Conservation (phyloP, 306 rosid species). For the Gastrolobium bilobum region DNA sequence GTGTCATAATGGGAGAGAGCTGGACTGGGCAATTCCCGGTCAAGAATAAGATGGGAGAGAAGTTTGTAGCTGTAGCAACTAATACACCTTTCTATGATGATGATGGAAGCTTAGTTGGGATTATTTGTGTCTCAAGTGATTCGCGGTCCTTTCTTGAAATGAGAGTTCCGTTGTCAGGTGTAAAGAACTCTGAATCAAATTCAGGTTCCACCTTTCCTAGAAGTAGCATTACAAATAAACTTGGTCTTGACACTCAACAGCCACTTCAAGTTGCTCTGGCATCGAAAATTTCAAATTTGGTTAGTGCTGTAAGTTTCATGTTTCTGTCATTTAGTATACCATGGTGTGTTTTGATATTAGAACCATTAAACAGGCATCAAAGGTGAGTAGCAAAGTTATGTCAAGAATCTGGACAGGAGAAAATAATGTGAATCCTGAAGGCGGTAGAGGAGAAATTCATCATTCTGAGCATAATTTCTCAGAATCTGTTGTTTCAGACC, state of each 20-base stretch:
- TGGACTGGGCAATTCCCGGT: conserved; percentile 94
- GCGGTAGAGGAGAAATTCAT: conserved; percentile 76
- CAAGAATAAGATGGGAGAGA: conserved; percentile 80
- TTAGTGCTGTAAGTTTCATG: conserved; percentile 61
- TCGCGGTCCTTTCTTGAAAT: conserved; percentile 71
- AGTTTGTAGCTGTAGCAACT: conserved; percentile 63
- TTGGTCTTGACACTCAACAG: conserved; percentile 93
- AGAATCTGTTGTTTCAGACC: conserved; percentile 65
- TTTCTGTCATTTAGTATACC: conserved; percentile 51
- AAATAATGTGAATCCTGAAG: conserved; percentile 69
- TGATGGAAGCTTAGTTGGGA: conserved; percentile 76
- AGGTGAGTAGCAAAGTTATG: conserved; percentile 91
- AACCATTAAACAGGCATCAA: conserved; percentile 79
- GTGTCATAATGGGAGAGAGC: conserved; percentile 79
- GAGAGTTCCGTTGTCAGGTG: conserved; percentile 54
- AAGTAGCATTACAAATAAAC: conserved; percentile 64
- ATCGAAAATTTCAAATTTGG: conserved; percentile 90
- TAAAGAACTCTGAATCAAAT: conserved; percentile 54
- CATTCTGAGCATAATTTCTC: conserved; percentile 70
- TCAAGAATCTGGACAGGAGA: conserved; percentile 78
- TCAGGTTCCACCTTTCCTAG: conserved; percentile 55
- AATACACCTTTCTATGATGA: conserved; percentile 89
- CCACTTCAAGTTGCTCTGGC: conserved; percentile 85
- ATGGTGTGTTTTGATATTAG: conserved; percentile 57
- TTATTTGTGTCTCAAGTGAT: conserved; percentile 83